Percentiles rank a stretch among this genome's conserved stretches.
Conservation (phyloP, 345 rosid genomes). For the Hibiscus mutabilis region DNA sequence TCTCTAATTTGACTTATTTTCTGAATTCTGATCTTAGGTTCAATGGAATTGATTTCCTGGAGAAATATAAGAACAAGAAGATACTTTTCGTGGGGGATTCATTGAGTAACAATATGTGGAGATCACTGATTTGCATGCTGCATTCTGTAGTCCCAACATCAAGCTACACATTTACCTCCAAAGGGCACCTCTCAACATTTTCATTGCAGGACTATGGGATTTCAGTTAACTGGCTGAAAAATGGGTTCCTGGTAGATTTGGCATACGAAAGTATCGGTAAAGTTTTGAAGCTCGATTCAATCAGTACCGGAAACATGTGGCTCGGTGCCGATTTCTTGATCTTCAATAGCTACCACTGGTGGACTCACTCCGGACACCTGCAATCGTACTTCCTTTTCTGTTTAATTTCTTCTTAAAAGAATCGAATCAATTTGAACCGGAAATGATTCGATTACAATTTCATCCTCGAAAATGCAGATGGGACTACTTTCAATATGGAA, state of each 20-base stretch:
- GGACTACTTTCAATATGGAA: conserved; percentile 54
- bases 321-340: conserved; percentile 42
- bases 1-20: too few relatives aligned
- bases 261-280: conserved; percentile 32
- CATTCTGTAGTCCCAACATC: conserved; percentile 24
- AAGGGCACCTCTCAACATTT: conserved; percentile 22
- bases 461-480: conserved; percentile 34
- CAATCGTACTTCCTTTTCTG: conserved; percentile 24
- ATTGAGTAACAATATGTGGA: conserved; percentile 41
- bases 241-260: conserved; percentile 51
- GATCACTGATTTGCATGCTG: conserved; percentile 45
- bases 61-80: conserved; percentile 31
- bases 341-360: conserved; percentile 74
- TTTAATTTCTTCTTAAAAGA: too few relatives aligned
- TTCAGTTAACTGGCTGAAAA: conserved; percentile 33
- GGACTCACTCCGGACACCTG: conserved; percentile 41
- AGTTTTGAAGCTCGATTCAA: conserved; percentile 52
- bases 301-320: conserved; percentile 40
- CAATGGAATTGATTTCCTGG: conserved; percentile 26
- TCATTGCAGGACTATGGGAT: conserved; percentile 39
- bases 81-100: conserved; percentile 53
- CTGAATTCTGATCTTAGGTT: conserved; percentile 23
- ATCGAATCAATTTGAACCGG: too few relatives aligned
- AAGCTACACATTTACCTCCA: conserved; percentile 10
- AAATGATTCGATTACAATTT: too few relatives aligned